Evolutionary conservation across 331 rosid genomes (phyloP).

Genomic region (Acacia pycnantha): DNA sequence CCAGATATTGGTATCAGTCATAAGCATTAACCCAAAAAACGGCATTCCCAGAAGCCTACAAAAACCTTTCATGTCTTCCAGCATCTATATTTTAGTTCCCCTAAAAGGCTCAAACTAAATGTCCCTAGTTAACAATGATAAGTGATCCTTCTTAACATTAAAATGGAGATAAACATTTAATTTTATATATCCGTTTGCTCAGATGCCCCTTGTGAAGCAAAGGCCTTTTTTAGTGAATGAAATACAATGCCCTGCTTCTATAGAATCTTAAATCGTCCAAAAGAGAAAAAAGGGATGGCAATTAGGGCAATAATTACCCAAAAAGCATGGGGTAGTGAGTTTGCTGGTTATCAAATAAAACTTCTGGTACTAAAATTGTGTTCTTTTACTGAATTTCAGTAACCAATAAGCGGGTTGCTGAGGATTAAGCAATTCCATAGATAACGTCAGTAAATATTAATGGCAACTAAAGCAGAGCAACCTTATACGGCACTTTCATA

Average conservation of each 20-base stretch:
- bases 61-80: constrained; percentile 1
- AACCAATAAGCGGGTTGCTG: background rate
- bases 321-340: background rate
- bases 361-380: background rate
- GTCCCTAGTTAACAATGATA: background rate
- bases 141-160: background rate
- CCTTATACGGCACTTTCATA: background rate
- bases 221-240: background rate
- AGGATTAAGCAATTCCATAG: background rate
- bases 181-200: background rate
- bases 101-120: background rate
- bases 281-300: background rate
- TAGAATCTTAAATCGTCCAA: background rate
- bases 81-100: background rate
- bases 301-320: background rate
- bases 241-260: background rate
- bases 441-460: background rate
- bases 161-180: constrained; percentile 2
- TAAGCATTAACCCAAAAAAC: background rate
- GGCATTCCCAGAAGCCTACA: background rate
- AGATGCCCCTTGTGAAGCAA: background rate
- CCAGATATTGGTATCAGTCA: background rate
- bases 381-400: background rate
- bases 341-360: background rate
- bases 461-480: background rate